Evolutionary conservation across 805 yeast genomes (phyloP).

Genomic region (Myxozyma sirexii): DNA sequence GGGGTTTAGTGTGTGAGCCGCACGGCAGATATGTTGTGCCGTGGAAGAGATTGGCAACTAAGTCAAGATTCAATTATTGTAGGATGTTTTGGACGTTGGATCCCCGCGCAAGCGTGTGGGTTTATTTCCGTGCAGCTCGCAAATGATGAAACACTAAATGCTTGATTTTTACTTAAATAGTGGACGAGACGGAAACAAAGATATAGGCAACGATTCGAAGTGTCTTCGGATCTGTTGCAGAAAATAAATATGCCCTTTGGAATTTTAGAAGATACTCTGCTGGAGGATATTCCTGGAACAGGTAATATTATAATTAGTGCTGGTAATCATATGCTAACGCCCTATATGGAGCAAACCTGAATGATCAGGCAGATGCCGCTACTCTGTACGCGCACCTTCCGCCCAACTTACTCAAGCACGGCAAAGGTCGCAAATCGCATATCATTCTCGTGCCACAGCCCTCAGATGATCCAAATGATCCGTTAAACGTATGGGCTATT

Average conservation of each 20-base stretch:
- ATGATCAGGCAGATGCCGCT: conserved; percentile 9
- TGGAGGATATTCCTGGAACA: conserved; percentile 6
- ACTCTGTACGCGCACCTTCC: conserved; percentile 7
- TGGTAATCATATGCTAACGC: not conserved
- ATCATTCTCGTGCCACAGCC: conserved; percentile 66
- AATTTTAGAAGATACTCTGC: conserved; percentile 1
- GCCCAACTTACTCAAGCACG: not conserved
- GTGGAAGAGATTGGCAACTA: no score
- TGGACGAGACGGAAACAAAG: no score
- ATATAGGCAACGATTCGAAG: no score
- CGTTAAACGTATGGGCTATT: conserved; percentile 53
- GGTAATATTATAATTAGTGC: not conserved
- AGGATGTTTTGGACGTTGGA: no score
- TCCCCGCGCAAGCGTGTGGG: no score
- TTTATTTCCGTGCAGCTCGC: no score
- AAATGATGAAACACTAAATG: no score
- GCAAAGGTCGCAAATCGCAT: conserved; percentile 46
- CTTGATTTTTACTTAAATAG: no score
- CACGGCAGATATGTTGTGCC: no score
- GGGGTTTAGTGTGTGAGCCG: no score
- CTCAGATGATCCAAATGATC: conserved; percentile 67
- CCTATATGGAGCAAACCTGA: not conserved
- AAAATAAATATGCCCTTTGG: conserved; percentile 1
- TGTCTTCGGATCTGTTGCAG: no score
- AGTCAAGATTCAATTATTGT: no score